Percentiles rank a stretch among this genome's conserved stretches.
phyloP scores from a whole-genome alignment of 768 basidiomycete genomes.

The Infundibulicybe gibba region DNA sequence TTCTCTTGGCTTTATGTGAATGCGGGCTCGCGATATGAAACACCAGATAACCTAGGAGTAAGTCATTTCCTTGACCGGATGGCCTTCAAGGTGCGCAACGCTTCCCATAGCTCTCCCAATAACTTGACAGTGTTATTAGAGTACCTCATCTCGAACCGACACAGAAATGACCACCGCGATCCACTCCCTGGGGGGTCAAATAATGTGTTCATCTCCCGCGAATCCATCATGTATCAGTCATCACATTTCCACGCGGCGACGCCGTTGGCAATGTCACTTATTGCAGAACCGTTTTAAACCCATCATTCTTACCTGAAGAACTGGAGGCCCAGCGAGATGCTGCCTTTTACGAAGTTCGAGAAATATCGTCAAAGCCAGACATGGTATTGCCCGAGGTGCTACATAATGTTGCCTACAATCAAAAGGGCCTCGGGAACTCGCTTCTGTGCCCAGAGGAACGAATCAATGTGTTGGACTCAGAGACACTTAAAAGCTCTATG shows the following conservation, averaged over 20 bases:
- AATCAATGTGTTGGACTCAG: constrained; percentile 60
- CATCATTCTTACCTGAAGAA: constrained; percentile 74
- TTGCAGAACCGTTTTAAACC: constrained; percentile 88
- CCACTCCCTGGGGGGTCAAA: constrained; percentile 85
- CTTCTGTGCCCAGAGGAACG: constrained; percentile 86
- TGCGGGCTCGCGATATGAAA: constrained; percentile 90
- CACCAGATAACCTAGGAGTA: constrained; percentile 64
- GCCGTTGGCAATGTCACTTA: constrained; percentile 78
- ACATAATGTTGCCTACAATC: constrained; percentile 80
- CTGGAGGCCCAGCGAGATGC: constrained; percentile 82
- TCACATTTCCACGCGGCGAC: constrained; percentile 87
- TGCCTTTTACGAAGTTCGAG: constrained; percentile 86
- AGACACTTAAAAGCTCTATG: constrained; percentile 60
- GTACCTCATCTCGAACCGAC: constrained; percentile 66
- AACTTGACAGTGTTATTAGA: constrained; percentile 36
- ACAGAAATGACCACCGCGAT: constrained; percentile 80
- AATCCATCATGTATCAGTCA: constrained; percentile 97
- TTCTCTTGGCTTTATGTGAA: constrained; percentile 92
- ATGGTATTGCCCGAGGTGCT: constrained; percentile 90
- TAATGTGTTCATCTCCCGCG: constrained; percentile 89
- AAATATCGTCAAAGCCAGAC: constrained; percentile 86
- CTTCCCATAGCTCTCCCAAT: constrained; percentile 4
- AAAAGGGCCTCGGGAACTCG: constrained; percentile 83
- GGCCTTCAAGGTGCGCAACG: constrained; percentile 82
- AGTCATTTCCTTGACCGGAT: constrained; percentile 93